A percentile compares a stretch with the other conserved stretches of the same genome.
phyloP scores from a whole-genome alignment of 805 yeast species.

The Metschnikowia dekortorum region DNA sequence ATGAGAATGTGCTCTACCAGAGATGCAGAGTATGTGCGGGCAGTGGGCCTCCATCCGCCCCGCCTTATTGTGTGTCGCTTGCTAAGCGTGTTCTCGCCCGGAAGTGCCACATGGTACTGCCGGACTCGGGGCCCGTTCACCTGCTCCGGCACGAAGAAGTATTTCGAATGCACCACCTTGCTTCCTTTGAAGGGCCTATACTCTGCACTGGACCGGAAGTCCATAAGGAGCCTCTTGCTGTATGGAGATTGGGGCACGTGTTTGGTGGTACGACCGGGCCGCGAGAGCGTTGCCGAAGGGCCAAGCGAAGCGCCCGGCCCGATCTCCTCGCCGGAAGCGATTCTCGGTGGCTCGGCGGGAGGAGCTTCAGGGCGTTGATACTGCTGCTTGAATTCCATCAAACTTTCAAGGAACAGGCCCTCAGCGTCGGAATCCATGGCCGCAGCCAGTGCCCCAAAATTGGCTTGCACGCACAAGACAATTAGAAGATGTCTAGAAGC shows the following conservation, averaged over 20 bases:
- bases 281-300: not conserved
- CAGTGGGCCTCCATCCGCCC: not conserved
- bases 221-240: not conserved
- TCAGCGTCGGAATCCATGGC: not conserved
- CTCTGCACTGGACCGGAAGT: not conserved
- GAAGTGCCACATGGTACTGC: not conserved
- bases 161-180: not conserved
- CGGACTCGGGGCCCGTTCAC: not conserved
- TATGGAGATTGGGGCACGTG: not conserved
- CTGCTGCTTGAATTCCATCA: conserved; percentile 1
- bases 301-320: not conserved
- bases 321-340: not conserved
- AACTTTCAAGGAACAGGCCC: not conserved
- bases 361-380: not conserved
- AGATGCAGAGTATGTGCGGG: not conserved
- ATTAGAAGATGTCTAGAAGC: not conserved
- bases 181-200: not conserved
- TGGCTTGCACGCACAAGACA: not conserved
- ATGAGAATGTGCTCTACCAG: conserved; percentile 9
- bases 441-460: not conserved
- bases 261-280: not conserved
- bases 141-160: conserved; percentile 1
- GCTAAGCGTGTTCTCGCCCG: not conserved
- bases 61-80: not conserved
- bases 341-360: not conserved